Conservation (phyloP, 2,329 filamentous ascomycete species). For the Epichloe amarillans region DNA sequence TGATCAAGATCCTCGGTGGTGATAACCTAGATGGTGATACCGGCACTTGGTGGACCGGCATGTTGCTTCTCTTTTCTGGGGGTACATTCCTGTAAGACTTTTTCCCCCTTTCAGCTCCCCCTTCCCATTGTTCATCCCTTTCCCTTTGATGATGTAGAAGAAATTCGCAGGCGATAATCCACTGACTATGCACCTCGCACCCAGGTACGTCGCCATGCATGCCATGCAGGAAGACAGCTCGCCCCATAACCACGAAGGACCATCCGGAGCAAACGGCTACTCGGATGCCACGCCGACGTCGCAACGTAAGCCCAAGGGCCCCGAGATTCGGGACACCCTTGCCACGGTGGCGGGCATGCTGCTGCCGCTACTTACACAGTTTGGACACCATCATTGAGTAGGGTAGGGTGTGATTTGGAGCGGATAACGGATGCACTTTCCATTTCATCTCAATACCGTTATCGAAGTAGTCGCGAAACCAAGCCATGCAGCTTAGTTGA, state of each 20-base stretch:
- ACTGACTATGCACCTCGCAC: background rate
- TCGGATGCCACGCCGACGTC: slow-evolving; percentile 29
- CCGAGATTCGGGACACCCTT: slow-evolving; percentile 54
- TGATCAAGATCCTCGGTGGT: slow-evolving; percentile 62
- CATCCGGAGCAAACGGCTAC: slow-evolving; percentile 38
- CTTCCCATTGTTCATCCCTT: background rate
- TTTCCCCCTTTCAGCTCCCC: too few relatives aligned
- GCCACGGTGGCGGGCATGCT: slow-evolving; percentile 66
- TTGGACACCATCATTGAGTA: slow-evolving; percentile 51
- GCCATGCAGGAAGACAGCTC: slow-evolving; percentile 73
- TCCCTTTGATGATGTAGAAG: background rate
- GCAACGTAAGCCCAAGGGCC: slow-evolving; percentile 39
- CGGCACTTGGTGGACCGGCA: slow-evolving; percentile 79
- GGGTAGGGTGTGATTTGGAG: background rate
- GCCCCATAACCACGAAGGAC: slow-evolving; percentile 37
- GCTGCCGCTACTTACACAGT: slow-evolving; percentile 61
- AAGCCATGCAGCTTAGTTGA: too few relatives aligned
- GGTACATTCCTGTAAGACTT: slow-evolving; percentile 79
- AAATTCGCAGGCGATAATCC: background rate
- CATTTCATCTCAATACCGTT: background rate
- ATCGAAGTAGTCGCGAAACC: too few relatives aligned
- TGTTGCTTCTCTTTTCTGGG: slow-evolving; percentile 91
- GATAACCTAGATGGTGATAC: slow-evolving; percentile 42
- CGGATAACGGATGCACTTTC: background rate
- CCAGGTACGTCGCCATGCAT: slow-evolving; percentile 93